Percentiles rank a stretch among this genome's conserved stretches.
Evolutionary conservation across 768 basidiomycete species (phyloP).

Genomic region (Termitomyces sp.): DNA sequence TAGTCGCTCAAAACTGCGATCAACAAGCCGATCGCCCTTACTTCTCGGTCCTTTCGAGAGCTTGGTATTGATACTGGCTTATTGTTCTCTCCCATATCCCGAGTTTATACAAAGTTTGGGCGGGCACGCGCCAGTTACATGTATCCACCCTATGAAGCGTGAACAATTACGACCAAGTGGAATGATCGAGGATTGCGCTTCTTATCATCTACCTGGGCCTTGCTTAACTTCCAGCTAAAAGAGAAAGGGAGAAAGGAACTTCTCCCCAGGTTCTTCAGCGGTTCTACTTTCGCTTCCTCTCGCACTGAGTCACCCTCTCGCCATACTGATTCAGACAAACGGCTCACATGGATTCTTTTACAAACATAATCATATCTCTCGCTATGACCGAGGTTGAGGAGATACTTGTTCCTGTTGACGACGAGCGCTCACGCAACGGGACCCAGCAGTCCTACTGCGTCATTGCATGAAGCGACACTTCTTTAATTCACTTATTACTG

Average conservation of each 20-base stretch:
- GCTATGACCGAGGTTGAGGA: constrained; percentile 2
- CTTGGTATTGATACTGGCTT: not conserved
- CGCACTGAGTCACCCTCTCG: not conserved
- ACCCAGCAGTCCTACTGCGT: constrained; percentile 1
- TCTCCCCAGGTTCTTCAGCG: not conserved
- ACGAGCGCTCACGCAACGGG: not conserved
- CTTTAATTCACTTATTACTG: not conserved
- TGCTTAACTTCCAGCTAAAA: not conserved
- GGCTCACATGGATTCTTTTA: constrained; percentile 9
- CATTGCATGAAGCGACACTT: constrained; percentile 4
- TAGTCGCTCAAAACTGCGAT: not conserved
- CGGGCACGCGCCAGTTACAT: not conserved
- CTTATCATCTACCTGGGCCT: too few relatives aligned
- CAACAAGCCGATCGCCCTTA: not conserved
- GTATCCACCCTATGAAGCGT: too few relatives aligned
- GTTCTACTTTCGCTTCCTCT: not conserved
- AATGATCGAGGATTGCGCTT: not conserved
- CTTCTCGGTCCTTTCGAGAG: too few relatives aligned
- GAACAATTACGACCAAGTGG: not conserved
- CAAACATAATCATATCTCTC: not conserved
- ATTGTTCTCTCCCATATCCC: not conserved
- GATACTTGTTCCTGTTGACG: not conserved
- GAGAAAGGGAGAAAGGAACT: not conserved
- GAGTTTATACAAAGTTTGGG: not conserved
- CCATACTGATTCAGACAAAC: not conserved